Conservation (phyloP, 768 basidiomycete species). For the Suillus placidus region DNA sequence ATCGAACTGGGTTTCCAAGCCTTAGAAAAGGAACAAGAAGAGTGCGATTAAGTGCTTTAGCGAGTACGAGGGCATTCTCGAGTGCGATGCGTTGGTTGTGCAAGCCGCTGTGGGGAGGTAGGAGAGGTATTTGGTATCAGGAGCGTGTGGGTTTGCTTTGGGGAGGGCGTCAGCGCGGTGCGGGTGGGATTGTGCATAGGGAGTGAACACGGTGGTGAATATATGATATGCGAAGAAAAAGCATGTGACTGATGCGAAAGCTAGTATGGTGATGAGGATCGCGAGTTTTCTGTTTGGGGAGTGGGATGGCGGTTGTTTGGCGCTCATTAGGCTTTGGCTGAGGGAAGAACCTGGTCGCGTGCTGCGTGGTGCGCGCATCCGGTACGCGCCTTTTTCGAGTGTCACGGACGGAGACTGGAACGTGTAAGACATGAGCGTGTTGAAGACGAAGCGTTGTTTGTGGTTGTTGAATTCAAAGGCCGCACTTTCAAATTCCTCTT, state of each 20-base stretch:
- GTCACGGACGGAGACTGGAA: conserved; percentile 63
- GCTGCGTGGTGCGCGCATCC: conserved; percentile 53
- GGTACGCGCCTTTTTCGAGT: conserved; percentile 66
- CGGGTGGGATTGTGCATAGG: neutral
- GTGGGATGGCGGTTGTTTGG: conserved; percentile 10
- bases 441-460: too few species aligned
- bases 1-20: conserved; percentile 66
- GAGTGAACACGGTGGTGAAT: conserved; percentile 56
- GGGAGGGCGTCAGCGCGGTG: conserved; percentile 33
- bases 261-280: conserved; percentile 49
- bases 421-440: conserved; percentile 14
- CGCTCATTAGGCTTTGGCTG: conserved; percentile 18
- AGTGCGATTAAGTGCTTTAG: conserved; percentile 71
- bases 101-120: conserved; percentile 62
- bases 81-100: conserved; percentile 88
- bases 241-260: conserved; percentile 50
- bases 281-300: conserved; percentile 39
- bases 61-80: conserved; percentile 78
- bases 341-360: conserved; percentile 24
- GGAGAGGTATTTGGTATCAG: conserved; percentile 58
- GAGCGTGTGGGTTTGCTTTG: conserved; percentile 31
- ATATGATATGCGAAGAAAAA: conserved; percentile 67
- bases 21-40: conserved; percentile 77
- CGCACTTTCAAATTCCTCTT: too few species aligned
- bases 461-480: too few species aligned